A percentile compares a stretch with the other conserved stretches of the same genome.
phyloP scores from a whole-genome alignment of 129 eudicot genomes.

The Helianthus tuberosus region DNA sequence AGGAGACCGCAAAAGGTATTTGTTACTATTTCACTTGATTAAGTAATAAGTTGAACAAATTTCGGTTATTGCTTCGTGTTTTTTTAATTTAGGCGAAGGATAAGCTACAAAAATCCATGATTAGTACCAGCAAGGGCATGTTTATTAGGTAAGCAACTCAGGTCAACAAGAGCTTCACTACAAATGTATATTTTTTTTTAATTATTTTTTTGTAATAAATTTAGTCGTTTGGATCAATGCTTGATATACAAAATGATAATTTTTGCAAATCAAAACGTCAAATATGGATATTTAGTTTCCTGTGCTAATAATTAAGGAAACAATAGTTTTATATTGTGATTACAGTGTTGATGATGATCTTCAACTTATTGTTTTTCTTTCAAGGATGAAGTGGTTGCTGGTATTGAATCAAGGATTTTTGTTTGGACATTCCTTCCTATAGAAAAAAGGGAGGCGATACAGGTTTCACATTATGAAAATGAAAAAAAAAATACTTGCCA shows the following conservation, averaged over 20 bases:
- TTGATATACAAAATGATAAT: background rate
- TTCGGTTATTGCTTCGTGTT: background rate
- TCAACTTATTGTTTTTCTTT: background rate
- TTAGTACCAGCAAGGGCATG: conserved; percentile 95
- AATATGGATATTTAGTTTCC: background rate
- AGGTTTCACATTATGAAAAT: conserved; percentile 66
- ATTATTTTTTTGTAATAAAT: background rate
- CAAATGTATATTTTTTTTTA: too few species aligned
- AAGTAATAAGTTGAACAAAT: too few species aligned
- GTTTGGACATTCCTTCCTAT: conserved; percentile 80
- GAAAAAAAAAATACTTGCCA: conserved; percentile 82
- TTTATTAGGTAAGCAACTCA: conserved; percentile 70
- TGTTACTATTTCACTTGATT: too few species aligned
- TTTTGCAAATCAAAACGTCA: background rate
- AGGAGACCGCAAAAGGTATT: too few species aligned
- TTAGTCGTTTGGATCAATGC: background rate
- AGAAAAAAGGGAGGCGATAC: conserved; percentile 78
- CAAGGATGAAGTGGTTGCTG: conserved; percentile 64
- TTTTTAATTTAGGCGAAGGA: conserved; percentile 72
- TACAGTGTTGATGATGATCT: background rate
- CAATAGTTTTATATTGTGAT: background rate
- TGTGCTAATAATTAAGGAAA: background rate
- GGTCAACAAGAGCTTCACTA: conserved; percentile 44
- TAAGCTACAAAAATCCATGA: conserved; percentile 89
- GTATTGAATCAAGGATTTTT: conserved; percentile 66